Conservation (phyloP, 2,329 filamentous ascomycete genomes). For the Phaeophleospora eucalypticola region DNA sequence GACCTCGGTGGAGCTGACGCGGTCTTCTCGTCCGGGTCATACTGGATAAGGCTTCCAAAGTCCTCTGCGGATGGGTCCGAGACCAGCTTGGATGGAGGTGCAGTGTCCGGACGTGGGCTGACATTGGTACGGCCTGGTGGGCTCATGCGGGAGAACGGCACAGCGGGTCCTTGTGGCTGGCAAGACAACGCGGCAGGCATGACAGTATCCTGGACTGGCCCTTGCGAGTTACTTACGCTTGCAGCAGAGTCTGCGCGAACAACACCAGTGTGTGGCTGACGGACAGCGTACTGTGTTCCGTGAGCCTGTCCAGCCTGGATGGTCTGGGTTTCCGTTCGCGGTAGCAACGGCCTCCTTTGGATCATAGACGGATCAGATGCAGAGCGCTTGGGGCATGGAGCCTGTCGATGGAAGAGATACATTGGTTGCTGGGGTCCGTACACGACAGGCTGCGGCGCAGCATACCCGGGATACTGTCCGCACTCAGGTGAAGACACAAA, state of each 20-base stretch:
- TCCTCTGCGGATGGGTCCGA: constrained; percentile 19
- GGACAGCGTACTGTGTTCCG: constrained; percentile 6
- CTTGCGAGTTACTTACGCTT: constrained; percentile 17
- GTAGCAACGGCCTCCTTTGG: constrained; percentile 12
- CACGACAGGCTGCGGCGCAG: constrained; percentile 7
- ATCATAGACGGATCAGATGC: constrained; percentile 17
- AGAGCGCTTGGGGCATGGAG: constrained; percentile 16
- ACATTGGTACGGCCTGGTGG: constrained; percentile 10
- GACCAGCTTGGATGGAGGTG: constrained; percentile 5
- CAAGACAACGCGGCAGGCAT: background rate
- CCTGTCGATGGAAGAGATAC: constrained; percentile 8
- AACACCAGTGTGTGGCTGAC: constrained; percentile 8
- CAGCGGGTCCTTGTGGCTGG: background rate
- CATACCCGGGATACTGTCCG: constrained; percentile 7
- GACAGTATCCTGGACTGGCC: constrained; percentile 5
- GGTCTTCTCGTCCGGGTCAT: constrained; percentile 26
- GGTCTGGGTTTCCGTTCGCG: constrained; percentile 6
- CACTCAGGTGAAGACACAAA: constrained; percentile 10
- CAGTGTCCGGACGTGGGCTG: constrained; percentile 16
- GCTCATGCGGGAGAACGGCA: constrained; percentile 1
- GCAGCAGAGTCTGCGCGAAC: constrained; percentile 8
- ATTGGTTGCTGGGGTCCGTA: constrained; percentile 12
- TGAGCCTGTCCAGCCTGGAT: background rate
- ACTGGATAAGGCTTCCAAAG: constrained; percentile 28
- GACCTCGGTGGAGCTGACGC: constrained; percentile 21